phyloP scores from a whole-genome alignment of 495 filamentous ascomycete species.

The Podospora sp. region DNA sequence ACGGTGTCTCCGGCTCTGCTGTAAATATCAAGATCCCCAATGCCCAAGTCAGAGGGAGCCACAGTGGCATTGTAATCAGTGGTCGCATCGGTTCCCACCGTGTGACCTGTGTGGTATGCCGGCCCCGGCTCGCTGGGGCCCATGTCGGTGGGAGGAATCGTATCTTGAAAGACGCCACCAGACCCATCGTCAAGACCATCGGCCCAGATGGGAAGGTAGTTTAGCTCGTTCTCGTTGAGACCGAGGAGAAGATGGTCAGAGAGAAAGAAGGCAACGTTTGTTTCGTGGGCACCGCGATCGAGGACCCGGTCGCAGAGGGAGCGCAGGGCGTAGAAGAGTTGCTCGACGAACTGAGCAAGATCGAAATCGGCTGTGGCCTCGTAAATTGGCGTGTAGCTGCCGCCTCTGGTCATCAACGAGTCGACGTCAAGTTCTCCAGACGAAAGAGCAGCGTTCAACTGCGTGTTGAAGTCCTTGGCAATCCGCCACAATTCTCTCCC shows the following conservation, averaged over 20 bases:
- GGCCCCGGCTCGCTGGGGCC: conserved; percentile 50
- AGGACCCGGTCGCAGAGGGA: conserved; percentile 6
- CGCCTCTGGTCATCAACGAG: background rate
- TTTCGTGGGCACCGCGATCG: background rate
- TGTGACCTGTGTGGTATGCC: conserved; percentile 47
- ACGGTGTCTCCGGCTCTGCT: conserved; percentile 20
- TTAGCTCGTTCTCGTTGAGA: conserved; percentile 42
- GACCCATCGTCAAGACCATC: conserved; percentile 50
- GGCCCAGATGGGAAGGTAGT: conserved; percentile 51
- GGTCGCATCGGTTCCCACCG: conserved; percentile 24
- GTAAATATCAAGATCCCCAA: conserved; percentile 26
- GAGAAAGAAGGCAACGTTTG: conserved; percentile 29
- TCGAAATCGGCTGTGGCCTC: conserved; percentile 2
- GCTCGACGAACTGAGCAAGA: conserved; percentile 9
- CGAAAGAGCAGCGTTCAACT: background rate
- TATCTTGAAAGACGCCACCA: conserved; percentile 47
- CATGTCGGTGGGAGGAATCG: conserved; percentile 42
- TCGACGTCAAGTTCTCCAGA: background rate
- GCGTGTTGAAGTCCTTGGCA: background rate
- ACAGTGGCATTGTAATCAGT: conserved; percentile 18
- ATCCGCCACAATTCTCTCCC: conserved; percentile 5
- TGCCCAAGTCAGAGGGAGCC: conserved; percentile 28
- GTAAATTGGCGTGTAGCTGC: background rate
- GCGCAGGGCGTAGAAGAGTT: conserved; percentile 8
- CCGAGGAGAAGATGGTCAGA: conserved; percentile 38